Evolutionary conservation across 2,329 filamentous ascomycete genomes (phyloP), one percentile per base, ranked within the genome.

Genomic region (Fusarium guadeloupense): DNA sequence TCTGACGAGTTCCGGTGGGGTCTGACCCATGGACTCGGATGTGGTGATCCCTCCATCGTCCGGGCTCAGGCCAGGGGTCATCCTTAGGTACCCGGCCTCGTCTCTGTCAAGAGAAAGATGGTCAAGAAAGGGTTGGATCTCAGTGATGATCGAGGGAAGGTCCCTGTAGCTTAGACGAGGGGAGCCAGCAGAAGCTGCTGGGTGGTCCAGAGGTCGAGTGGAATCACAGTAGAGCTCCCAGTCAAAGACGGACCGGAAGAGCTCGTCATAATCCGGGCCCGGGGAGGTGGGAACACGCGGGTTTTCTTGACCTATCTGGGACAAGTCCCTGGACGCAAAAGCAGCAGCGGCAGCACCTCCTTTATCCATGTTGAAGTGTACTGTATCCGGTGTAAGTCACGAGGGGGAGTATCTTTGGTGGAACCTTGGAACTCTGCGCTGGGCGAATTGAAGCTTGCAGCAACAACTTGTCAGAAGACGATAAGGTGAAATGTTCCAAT

Each of bases 401-500:
- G 72, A 62, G 62, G 47, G 50, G 51, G 70, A 70, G 64, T 73
- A 26, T 26, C 25, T 71, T 71, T 75, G 74, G 75, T 77, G 75
- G 75, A 76, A 77, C 75, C 75, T 75, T 74, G 71, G n/a, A 46
- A 67, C 70, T 73, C 66, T 64, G 64, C 71, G 64, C 62, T 66
- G 69, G 73, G 69, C 73, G 72, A 75, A 75, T 71, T 72, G 73
- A 72, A 72, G 66, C 72, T 67, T 69, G 71, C 69, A 72, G 71
- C 66, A 68, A 66, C 68, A 71, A 66, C 69, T 71, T 71, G 71
- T 75, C 72, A 72, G 70, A 72, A 69, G 69, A 69, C 72, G 75
- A 75, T 70, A 74, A 75, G 70, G 63, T 74, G 71, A 75, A 75
- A 72, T 75, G 74, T 71, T 74, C 74, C 72, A 76, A 76, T 73